Conservation (phyloP, 768 basidiomycete species). For the Lactarius sp. region DNA sequence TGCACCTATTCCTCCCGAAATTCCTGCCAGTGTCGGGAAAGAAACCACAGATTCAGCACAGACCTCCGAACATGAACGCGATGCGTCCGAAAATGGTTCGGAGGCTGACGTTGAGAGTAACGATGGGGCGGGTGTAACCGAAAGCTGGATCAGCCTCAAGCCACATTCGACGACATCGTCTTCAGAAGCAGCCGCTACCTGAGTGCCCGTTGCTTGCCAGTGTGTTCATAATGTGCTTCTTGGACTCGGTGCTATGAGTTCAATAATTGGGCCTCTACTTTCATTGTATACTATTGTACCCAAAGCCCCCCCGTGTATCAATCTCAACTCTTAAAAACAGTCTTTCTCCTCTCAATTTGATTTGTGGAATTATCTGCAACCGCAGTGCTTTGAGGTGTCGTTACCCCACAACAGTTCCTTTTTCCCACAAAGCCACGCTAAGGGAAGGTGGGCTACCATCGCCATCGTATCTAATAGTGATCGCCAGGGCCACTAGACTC, state of each 20-base stretch:
- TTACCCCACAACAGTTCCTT: background rate
- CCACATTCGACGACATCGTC: slow-evolving; percentile 11
- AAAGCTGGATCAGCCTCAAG: slow-evolving; percentile 67
- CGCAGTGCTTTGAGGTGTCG: no score
- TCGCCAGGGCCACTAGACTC: no score
- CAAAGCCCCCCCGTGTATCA: background rate
- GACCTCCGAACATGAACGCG: slow-evolving; percentile 28
- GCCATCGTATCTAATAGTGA: no score
- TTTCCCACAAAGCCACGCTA: background rate
- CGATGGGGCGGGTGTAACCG: slow-evolving; percentile 46
- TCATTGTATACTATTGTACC: slow-evolving; percentile 15
- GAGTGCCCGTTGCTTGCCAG: background rate
- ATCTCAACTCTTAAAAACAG: background rate
- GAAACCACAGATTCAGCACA: slow-evolving; percentile 21
- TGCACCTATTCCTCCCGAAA: slow-evolving; percentile 30
- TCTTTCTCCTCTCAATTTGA: background rate
- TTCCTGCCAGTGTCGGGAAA: background rate
- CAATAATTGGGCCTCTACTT: background rate
- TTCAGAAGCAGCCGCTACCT: slow-evolving; percentile 6
- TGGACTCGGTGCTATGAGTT: background rate
- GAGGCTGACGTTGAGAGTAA: slow-evolving; percentile 70
- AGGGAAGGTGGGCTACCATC: no score
- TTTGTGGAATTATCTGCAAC: background rate
- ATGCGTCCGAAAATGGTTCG: slow-evolving; percentile 46
- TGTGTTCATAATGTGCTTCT: background rate